Conservation (phyloP, 768 basidiomycete genomes). For the Mycena maculata region DNA sequence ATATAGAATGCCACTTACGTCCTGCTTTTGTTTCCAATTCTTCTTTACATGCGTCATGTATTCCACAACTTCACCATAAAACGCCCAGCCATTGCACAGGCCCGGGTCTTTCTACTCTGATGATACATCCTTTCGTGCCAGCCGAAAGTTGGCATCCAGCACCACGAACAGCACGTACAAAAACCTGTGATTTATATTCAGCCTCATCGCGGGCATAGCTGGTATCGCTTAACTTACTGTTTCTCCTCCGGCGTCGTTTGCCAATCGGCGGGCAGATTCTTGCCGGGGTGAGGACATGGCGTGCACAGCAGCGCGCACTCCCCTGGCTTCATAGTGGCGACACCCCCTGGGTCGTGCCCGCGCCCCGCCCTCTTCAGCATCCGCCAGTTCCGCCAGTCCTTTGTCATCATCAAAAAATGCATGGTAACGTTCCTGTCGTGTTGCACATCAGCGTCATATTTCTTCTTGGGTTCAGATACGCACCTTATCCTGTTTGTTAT, state of each 20-base stretch:
- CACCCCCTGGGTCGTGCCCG: constrained; percentile 32
- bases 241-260: constrained; percentile 21
- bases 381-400: constrained; percentile 33
- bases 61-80: constrained; percentile 21
- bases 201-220: neutral
- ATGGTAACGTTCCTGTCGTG: constrained; percentile 34
- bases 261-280: constrained; percentile 42
- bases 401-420: constrained; percentile 33
- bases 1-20: no score
- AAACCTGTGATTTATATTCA: no score
- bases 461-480: neutral
- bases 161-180: constrained; percentile 30
- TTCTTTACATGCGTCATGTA: constrained; percentile 12
- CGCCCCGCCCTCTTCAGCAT: constrained; percentile 37
- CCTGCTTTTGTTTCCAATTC: no score
- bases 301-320: constrained; percentile 42
- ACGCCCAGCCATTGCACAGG: constrained; percentile 28
- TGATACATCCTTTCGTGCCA: constrained; percentile 31
- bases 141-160: constrained; percentile 39
- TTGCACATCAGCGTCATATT: no score
- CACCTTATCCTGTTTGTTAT: neutral
- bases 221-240: neutral
- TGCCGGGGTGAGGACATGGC: constrained; percentile 42
- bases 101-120: constrained; percentile 31
- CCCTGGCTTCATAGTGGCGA: constrained; percentile 30